Conservation (phyloP, 345 rosid genomes). For the Hibiscus mutabilis region DNA sequence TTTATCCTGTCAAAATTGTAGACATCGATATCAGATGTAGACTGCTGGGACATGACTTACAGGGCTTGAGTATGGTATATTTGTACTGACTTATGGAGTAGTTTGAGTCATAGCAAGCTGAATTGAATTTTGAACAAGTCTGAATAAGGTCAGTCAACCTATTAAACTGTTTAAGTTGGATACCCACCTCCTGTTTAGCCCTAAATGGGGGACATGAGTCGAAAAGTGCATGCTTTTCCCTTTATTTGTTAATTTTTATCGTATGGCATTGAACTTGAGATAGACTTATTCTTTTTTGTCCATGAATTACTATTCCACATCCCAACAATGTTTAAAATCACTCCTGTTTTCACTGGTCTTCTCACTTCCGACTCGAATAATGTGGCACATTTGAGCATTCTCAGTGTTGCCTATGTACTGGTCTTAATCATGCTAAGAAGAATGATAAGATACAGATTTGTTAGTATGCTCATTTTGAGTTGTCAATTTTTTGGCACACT, state of each 20-base stretch:
- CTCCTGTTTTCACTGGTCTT: neutral
- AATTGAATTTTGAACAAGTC: constrained; percentile 29
- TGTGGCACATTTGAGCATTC: neutral
- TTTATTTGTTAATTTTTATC: neutral
- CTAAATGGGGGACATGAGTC: neutral
- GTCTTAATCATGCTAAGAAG: neutral
- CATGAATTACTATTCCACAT: neutral
- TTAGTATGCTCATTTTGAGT: neutral
- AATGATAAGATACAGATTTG: neutral
- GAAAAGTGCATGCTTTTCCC: neutral
- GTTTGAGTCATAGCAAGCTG: constrained; percentile 28
- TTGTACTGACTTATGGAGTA: constrained; percentile 22
- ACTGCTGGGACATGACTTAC: constrained; percentile 23
- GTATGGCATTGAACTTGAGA: neutral
- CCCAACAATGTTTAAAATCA: neutral
- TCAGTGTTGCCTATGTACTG: neutral
- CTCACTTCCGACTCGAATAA: neutral
- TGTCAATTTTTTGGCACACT: neutral
- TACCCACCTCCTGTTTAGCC: neutral
- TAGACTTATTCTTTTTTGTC: neutral
- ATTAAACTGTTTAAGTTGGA: constrained; percentile 20
- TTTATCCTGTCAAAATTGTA: neutral
- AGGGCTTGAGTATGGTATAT: constrained; percentile 26
- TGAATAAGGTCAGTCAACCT: constrained; percentile 27
- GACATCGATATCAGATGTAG: constrained; percentile 16